Conservation (phyloP, 352 stramenopile genomes). For the Pythium insidiosum region DNA sequence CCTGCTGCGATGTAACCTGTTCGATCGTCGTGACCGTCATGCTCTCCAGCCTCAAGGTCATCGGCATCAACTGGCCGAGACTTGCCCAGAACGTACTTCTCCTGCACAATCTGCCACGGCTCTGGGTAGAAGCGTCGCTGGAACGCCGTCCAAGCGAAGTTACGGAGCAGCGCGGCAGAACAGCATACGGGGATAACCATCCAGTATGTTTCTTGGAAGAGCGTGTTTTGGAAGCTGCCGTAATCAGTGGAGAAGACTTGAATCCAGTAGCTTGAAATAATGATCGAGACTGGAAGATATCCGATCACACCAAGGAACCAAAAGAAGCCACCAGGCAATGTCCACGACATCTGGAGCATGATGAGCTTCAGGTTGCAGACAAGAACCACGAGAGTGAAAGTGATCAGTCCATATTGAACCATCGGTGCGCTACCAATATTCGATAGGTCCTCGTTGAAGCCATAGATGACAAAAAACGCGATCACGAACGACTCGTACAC, state of each 20-base stretch:
- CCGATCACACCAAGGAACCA: slow-evolving; percentile 60
- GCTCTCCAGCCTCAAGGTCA: slow-evolving; percentile 8
- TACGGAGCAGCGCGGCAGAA: slow-evolving; percentile 45
- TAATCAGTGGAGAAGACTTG: slow-evolving; percentile 55
- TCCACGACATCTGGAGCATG: slow-evolving; percentile 80
- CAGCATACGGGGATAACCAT: slow-evolving; percentile 52
- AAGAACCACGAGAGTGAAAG: slow-evolving; percentile 92
- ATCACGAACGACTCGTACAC: slow-evolving; percentile 66
- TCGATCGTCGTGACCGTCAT: too few species aligned
- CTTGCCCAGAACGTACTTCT: slow-evolving; percentile 49
- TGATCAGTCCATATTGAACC: slow-evolving; percentile 88
- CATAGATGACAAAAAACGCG: slow-evolving; percentile 59
- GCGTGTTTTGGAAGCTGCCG: slow-evolving; percentile 69
- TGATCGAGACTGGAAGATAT: slow-evolving; percentile 53
- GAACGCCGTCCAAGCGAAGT: slow-evolving; percentile 66
- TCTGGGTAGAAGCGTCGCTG: slow-evolving; percentile 66
- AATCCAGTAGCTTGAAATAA: slow-evolving; percentile 60
- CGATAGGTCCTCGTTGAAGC: slow-evolving; percentile 58
- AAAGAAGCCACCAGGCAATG: slow-evolving; percentile 24
- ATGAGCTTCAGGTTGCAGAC: slow-evolving; percentile 90
- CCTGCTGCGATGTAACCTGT: too few species aligned
- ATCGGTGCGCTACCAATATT: slow-evolving; percentile 84
- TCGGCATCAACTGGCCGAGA: slow-evolving; percentile 26
- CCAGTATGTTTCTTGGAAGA: slow-evolving; percentile 59
- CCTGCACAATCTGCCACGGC: slow-evolving; percentile 79